Percentiles rank a stretch among this genome's conserved stretches.
phyloP scores from a whole-genome alignment of 1,284 basidiomycete species.

The Violaceomyces palustris region DNA sequence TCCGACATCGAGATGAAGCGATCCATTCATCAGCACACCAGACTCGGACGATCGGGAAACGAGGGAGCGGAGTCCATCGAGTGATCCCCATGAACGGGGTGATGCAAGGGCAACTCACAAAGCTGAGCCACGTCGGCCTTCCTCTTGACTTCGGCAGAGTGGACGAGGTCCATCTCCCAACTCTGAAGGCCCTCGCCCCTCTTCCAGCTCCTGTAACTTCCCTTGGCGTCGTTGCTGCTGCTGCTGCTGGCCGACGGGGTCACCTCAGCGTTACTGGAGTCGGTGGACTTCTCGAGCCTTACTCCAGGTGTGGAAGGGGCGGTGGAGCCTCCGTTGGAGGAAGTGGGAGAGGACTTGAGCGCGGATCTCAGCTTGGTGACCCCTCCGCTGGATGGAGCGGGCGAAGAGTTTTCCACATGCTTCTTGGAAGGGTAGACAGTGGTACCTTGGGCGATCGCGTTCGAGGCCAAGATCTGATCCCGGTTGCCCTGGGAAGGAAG shows the following conservation, averaged over 20 bases:
- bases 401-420: too few relatives aligned
- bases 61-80: neutral
- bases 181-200: constrained; percentile 42
- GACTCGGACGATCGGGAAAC: too few relatives aligned
- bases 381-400: too few relatives aligned
- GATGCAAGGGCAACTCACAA: constrained; percentile 12
- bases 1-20: neutral
- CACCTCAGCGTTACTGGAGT: constrained; percentile 1
- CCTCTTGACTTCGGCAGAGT: constrained; percentile 43
- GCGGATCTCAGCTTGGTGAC: too few relatives aligned
- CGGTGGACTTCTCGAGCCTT: constrained; percentile 3
- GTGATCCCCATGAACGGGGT: too few relatives aligned
- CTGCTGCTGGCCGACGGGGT: constrained; percentile 3
- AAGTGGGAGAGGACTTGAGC: too few relatives aligned
- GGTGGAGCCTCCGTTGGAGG: too few relatives aligned
- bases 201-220: constrained; percentile 40
- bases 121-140: constrained; percentile 52
- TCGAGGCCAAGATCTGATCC: too few relatives aligned
- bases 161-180: constrained; percentile 46
- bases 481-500: too few relatives aligned
- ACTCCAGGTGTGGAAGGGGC: neutral
- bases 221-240: constrained; percentile 30
- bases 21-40: neutral
- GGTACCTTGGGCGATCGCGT: too few relatives aligned
- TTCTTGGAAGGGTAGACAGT: too few relatives aligned